Conservation (phyloP, 805 yeast genomes). For the Saturnispora galanensis region DNA sequence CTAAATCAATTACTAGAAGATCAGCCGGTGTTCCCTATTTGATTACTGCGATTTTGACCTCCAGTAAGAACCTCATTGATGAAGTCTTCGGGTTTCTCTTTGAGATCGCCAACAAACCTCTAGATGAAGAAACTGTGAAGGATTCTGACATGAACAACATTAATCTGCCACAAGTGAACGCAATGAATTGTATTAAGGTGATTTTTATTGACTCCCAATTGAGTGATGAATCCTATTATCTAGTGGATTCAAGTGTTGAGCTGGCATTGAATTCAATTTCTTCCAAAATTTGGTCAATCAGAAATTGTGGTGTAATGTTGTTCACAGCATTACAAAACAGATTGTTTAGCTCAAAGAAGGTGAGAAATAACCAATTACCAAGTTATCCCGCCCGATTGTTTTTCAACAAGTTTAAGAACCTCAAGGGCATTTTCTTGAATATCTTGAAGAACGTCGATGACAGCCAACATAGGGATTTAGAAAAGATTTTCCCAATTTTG, state of each 20-base stretch:
- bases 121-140: constrained; percentile 24
- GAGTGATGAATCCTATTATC: constrained; percentile 40
- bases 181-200: constrained; percentile 73
- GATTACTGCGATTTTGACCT: constrained; percentile 61
- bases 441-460: constrained; percentile 27
- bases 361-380: constrained; percentile 23
- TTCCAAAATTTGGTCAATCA: constrained; percentile 68
- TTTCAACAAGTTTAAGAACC: constrained; percentile 52
- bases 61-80: constrained; percentile 36
- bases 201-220: constrained; percentile 64
- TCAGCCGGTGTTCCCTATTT: constrained; percentile 88
- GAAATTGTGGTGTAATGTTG: constrained; percentile 90
- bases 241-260: constrained; percentile 47
- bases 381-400: constrained; percentile 44
- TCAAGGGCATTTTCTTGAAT: constrained; percentile 39
- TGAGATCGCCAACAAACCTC: constrained; percentile 44
- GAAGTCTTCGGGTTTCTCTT: constrained; percentile 43
- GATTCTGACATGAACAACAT: constrained; percentile 31
- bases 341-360: constrained; percentile 54
- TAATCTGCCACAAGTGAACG: constrained; percentile 89
- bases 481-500: constrained; percentile 65
- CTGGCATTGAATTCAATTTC: constrained; percentile 55
- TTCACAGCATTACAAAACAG: constrained; percentile 77
- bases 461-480: constrained; percentile 29
- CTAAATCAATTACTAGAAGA: constrained; percentile 73